Evolutionary conservation across 2,329 filamentous ascomycete genomes (phyloP).

Genomic region (Fusarium burgessii): DNA sequence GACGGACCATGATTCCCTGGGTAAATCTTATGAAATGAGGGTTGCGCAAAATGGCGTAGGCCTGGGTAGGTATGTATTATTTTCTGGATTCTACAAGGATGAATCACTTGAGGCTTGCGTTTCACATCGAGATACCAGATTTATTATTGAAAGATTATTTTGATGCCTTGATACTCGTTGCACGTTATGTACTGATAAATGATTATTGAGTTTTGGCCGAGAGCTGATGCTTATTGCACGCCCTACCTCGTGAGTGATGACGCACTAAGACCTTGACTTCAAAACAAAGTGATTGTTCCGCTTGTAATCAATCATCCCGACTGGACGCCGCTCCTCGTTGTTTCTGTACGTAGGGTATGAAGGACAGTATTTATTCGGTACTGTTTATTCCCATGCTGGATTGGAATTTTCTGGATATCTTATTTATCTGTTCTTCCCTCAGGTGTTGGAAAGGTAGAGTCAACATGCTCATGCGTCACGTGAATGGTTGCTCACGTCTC

Average conservation of each 20-base stretch:
- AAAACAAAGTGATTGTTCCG: neutral
- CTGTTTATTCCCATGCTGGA: neutral
- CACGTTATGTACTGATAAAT: no score
- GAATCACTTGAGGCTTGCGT: neutral
- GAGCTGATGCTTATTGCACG: neutral
- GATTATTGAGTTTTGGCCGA: neutral
- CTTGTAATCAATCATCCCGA: neutral
- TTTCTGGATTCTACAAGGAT: conserved; percentile 5
- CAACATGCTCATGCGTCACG: conserved; percentile 3
- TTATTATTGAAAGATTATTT: neutral
- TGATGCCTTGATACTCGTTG: neutral
- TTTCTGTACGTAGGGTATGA: neutral
- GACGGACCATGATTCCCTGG: conserved; percentile 31
- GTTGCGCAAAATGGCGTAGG: conserved; percentile 5
- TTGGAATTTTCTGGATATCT: neutral
- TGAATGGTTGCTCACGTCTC: neutral
- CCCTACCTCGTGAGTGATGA: neutral
- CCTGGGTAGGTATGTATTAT: conserved; percentile 1
- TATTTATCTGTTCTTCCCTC: neutral
- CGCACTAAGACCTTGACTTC: no score
- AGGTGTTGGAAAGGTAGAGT: neutral
- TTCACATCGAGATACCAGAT: conserved; percentile 28
- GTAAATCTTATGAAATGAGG: conserved; percentile 4
- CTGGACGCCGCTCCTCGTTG: neutral
- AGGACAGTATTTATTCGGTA: neutral